phyloP scores from a whole-genome alignment of 441 rosid species.

The Erodium texanum region DNA sequence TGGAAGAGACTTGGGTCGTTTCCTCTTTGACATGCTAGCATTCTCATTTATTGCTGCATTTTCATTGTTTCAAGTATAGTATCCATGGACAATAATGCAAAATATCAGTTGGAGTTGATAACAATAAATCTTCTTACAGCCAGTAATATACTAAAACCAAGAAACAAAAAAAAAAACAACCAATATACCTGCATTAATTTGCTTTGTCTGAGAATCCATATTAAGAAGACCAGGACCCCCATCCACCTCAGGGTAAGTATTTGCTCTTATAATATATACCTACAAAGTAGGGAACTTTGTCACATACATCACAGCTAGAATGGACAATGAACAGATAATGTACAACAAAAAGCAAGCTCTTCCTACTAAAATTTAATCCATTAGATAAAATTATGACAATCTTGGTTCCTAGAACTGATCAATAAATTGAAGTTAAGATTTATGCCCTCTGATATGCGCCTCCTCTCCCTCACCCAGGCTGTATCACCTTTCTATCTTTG shows the following conservation, averaged over 20 bases:
- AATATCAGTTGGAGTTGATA: background rate
- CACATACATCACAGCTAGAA: background rate
- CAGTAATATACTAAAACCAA: background rate
- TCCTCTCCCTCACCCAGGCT: background rate
- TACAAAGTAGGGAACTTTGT: conserved; percentile 5
- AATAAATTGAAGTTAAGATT: background rate
- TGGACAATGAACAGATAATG: background rate
- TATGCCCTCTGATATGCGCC: background rate
- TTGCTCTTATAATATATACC: conserved; percentile 59
- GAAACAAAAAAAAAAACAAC: conserved; percentile 14
- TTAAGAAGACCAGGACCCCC: conserved; percentile 60
- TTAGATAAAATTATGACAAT: background rate
- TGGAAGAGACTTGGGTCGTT: conserved; percentile 39
- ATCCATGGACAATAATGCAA: conserved; percentile 6
- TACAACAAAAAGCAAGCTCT: background rate
- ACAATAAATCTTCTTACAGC: background rate
- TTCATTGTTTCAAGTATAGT: conserved; percentile 13
- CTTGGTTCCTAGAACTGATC: background rate
- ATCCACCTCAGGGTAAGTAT: conserved; percentile 49
- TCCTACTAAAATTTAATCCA: background rate
- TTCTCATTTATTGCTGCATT: conserved; percentile 20
- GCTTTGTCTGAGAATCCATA: conserved; percentile 49
- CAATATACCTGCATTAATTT: conserved; percentile 45
- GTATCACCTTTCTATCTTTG: background rate
- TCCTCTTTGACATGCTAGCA: conserved; percentile 27